Conservation (phyloP, 108 stramenopile genomes). For the Nannochloropsis gaditana region DNA sequence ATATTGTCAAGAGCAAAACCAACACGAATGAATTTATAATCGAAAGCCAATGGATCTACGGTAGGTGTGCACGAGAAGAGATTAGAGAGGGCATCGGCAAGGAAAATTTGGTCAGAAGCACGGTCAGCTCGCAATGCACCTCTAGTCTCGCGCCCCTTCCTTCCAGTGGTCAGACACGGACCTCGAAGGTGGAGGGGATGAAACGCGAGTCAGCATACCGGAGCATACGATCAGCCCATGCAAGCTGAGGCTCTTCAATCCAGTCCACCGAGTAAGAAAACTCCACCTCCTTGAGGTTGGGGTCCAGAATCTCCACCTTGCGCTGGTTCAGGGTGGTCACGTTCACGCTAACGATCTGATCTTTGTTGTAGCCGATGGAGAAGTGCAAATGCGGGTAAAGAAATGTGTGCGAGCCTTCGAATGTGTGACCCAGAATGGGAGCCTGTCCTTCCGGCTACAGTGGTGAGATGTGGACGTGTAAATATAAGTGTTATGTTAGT, state of each 20-base stretch:
- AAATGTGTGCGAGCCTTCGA: background rate
- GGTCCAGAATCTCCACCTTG: slow-evolving; percentile 81
- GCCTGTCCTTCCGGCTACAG: background rate
- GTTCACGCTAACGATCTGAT: slow-evolving; percentile 79
- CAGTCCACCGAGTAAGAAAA: slow-evolving; percentile 92
- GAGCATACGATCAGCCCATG: slow-evolving; percentile 75
- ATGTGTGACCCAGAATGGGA: background rate
- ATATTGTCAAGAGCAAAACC: slow-evolving; percentile 88
- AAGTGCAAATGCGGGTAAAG: slow-evolving; percentile 89
- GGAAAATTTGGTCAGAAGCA: too few species aligned
- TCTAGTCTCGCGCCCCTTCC: too few species aligned
- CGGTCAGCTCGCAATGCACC: too few species aligned
- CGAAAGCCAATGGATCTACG: slow-evolving; percentile 69
- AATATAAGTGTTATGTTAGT: background rate
- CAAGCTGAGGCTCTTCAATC: slow-evolving; percentile 63
- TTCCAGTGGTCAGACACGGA: slow-evolving; percentile 29
- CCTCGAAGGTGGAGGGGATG: slow-evolving; percentile 79
- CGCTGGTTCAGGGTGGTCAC: slow-evolving; percentile 74
- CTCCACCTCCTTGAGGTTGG: slow-evolving; percentile 61
- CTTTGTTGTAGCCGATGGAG: slow-evolving; percentile 71
- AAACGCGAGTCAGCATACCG: slow-evolving; percentile 76
- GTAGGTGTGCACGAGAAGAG: background rate
- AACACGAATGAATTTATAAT: slow-evolving; percentile 96
- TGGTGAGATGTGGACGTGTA: background rate
- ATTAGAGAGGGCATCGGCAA: slow-evolving; percentile 49